These are phyloP conservation scores for Silene vulgaris DNA, from an alignment of 179 eudicot genomes.

Conservation along the genomic window DNA sequence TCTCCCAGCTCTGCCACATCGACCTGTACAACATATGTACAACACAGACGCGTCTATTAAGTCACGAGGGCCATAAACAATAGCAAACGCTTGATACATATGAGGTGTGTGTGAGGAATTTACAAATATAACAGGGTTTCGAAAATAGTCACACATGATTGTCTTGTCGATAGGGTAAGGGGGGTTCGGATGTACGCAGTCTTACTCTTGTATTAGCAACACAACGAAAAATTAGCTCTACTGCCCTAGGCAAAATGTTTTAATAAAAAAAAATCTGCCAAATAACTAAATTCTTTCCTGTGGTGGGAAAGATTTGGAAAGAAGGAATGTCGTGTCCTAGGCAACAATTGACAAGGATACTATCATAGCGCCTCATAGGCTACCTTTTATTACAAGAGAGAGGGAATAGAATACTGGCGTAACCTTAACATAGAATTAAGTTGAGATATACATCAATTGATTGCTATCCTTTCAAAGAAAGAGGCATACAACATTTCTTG, in stretches of 20 bases:
- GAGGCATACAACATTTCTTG: no score
- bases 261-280: not conserved
- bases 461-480: no score
- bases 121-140: not conserved
- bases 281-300: not conserved
- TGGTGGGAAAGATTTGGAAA: not conserved
- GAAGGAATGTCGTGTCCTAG: not conserved
- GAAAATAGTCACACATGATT: not conserved
- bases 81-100: not conserved
- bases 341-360: not conserved
- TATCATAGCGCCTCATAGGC: no score
- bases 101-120: not conserved
- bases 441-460: no score
- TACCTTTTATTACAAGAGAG: no score
- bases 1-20: conserved; percentile 94
- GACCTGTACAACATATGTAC: conserved; percentile 46
- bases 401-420: no score
- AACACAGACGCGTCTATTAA: not conserved
- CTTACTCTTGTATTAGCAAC: no score
- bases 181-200: no score
- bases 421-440: no score
- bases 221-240: no score
- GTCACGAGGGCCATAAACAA: not conserved
- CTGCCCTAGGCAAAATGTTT: not conserved
- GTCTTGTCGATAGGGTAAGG: not conserved